A percentile compares a stretch with the other conserved stretches of the same genome.
phyloP scores from a whole-genome alignment of 345 rosid genomes.

The Citrus sp. region DNA sequence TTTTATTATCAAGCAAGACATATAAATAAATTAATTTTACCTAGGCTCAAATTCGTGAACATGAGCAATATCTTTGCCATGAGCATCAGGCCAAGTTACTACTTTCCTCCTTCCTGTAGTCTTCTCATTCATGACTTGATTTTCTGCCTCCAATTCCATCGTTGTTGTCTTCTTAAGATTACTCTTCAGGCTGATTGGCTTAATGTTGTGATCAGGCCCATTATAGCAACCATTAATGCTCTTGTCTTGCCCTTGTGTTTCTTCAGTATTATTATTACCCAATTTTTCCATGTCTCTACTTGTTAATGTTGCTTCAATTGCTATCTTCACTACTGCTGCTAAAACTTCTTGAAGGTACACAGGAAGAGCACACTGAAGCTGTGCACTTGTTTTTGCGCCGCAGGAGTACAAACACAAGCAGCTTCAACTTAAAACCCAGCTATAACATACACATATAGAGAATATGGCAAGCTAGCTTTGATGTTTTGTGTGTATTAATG shows the following conservation, averaged over 20 bases:
- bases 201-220: constrained; percentile 10
- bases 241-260: constrained; percentile 13
- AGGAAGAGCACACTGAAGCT: constrained; percentile 66
- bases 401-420: constrained; percentile 40
- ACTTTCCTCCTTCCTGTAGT: constrained; percentile 37
- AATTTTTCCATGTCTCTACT: constrained; percentile 29
- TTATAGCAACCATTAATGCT: constrained; percentile 10
- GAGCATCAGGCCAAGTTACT: constrained; percentile 81
- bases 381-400: constrained; percentile 60
- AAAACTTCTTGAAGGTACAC: constrained; percentile 44
- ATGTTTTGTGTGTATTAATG: neutral
- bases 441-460: too few relatives aligned
- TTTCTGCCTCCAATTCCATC: constrained; percentile 2
- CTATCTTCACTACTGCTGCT: neutral
- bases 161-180: constrained; percentile 44
- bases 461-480: neutral
- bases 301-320: too few relatives aligned
- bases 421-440: too few relatives aligned
- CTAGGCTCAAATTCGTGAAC: constrained; percentile 69
- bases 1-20: too few relatives aligned
- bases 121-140: constrained; percentile 9
- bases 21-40: constrained; percentile 22
- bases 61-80: constrained; percentile 73
- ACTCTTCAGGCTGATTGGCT: constrained; percentile 46
- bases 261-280: neutral